Percentiles rank a stretch among this genome's conserved stretches.
Evolutionary conservation across 306 rosid species (phyloP).

Genomic region (Casuarina glauca): DNA sequence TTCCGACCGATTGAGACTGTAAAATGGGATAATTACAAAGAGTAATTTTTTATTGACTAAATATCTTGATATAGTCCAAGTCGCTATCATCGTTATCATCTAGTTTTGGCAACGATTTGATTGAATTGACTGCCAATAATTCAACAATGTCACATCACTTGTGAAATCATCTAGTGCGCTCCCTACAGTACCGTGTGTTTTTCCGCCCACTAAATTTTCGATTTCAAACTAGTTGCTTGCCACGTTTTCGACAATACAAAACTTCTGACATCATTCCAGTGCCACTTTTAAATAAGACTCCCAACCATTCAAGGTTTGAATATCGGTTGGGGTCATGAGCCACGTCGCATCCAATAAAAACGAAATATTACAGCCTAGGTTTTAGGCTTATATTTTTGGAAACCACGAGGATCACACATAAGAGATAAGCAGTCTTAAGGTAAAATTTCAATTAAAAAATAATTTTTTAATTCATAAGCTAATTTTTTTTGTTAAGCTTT

Average conservation of each 20-base stretch:
- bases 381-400: no score
- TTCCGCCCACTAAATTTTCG: conserved; percentile 26
- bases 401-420: no score
- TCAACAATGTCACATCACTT: conserved; percentile 32
- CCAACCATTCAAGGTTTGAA: background rate
- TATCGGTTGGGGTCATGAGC: no score
- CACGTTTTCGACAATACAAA: conserved; percentile 49
- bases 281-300: conserved; percentile 10
- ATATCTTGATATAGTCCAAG: conserved; percentile 10
- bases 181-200: conserved; percentile 20
- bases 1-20: background rate
- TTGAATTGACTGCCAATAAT: conserved; percentile 52
- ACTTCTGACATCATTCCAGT: conserved; percentile 32
- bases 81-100: conserved; percentile 27
- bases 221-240: conserved; percentile 57
- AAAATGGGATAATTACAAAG: no score
- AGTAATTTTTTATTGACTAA: no score
- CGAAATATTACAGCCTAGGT: no score
- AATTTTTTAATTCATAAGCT: no score
- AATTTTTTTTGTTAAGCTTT: no score
- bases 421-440: no score
- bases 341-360: no score
- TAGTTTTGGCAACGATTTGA: conserved; percentile 60
- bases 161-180: conserved; percentile 41
- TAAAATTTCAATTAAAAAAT: no score